Evolutionary conservation across 2,329 filamentous ascomycete genomes (phyloP).

Genomic region (Waltergamsia citrina): DNA sequence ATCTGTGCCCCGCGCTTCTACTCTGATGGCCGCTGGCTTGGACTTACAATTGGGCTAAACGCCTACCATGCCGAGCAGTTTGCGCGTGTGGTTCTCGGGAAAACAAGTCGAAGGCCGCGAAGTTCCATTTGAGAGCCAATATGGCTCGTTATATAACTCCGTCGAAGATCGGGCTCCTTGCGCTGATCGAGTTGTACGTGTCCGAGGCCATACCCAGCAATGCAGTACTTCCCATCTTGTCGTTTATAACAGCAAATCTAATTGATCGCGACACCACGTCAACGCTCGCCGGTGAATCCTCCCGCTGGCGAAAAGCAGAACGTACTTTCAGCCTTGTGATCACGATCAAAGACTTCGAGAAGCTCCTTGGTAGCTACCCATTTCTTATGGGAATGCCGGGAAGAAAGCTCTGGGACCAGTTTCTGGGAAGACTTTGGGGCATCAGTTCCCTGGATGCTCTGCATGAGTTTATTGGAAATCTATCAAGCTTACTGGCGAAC

Average conservation of each 20-base stretch:
- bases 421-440: constrained; percentile 73
- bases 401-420: constrained; percentile 77
- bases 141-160: constrained; percentile 86
- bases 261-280: constrained; percentile 29
- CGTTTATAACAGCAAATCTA: constrained; percentile 67
- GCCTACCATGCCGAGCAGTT: too few relatives aligned
- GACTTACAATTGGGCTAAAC: too few relatives aligned
- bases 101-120: too few relatives aligned
- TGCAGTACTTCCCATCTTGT: constrained; percentile 66
- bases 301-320: constrained; percentile 38
- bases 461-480: constrained; percentile 62
- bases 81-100: neutral
- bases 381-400: constrained; percentile 55
- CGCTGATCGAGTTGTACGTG: constrained; percentile 73
- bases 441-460: constrained; percentile 75
- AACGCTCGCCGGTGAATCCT: constrained; percentile 12
- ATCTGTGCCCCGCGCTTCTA: too few relatives aligned
- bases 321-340: constrained; percentile 41
- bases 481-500: constrained; percentile 49
- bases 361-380: constrained; percentile 40
- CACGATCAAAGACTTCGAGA: constrained; percentile 49
- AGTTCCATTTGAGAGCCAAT: neutral
- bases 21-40: too few relatives aligned
- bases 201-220: constrained; percentile 58
- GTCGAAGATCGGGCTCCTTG: constrained; percentile 74